Conservation (phyloP, 352 stramenopile species). For the Phytophthora crassamura region DNA sequence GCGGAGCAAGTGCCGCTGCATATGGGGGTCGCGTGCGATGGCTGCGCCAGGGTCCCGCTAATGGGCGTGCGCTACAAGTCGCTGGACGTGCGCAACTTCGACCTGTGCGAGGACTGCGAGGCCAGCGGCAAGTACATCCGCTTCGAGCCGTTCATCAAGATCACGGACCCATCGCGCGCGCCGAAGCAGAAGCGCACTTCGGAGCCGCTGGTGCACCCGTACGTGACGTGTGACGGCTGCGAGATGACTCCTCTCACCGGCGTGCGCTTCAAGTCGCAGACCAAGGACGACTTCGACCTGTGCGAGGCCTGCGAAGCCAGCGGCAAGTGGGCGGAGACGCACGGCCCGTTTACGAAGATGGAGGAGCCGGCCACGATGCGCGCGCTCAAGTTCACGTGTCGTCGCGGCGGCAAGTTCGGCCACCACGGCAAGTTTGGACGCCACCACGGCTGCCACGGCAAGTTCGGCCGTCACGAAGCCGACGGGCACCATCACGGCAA, state of each 20-base stretch:
- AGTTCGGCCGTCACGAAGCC: conserved; percentile 14
- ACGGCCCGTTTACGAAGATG: conserved; percentile 58
- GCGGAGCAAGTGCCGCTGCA: conserved; percentile 30
- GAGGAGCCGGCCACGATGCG: conserved; percentile 24
- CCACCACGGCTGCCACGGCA: conserved; percentile 10
- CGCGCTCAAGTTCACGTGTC: conserved; percentile 34
- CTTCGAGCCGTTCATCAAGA: conserved; percentile 73
- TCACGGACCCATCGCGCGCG: conserved; percentile 53
- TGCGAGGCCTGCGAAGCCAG: conserved; percentile 46
- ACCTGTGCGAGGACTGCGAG: conserved; percentile 76
- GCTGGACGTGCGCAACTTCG: conserved; percentile 64
- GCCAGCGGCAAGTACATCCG: conserved; percentile 43
- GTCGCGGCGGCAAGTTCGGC: conserved; percentile 24
- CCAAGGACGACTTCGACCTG: conserved; percentile 60
- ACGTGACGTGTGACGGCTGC: conserved; percentile 57
- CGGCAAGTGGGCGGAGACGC: conserved; percentile 43
- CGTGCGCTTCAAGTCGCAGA: conserved; percentile 61
- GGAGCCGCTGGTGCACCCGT: conserved; percentile 46
- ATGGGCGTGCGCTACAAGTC: conserved; percentile 77
- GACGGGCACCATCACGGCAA: background rate
- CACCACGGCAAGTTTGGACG: conserved; percentile 20
- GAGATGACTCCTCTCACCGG: conserved; percentile 60
- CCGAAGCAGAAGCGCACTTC: conserved; percentile 36
- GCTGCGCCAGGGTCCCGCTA: conserved; percentile 55
- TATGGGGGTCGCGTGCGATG: conserved; percentile 47